Percentiles rank a stretch among this genome's conserved stretches.
These are phyloP conservation scores for Talaromyces rugulosus DNA, from an alignment of 2,329 filamentous ascomycete species.

Conservation along the genomic window DNA sequence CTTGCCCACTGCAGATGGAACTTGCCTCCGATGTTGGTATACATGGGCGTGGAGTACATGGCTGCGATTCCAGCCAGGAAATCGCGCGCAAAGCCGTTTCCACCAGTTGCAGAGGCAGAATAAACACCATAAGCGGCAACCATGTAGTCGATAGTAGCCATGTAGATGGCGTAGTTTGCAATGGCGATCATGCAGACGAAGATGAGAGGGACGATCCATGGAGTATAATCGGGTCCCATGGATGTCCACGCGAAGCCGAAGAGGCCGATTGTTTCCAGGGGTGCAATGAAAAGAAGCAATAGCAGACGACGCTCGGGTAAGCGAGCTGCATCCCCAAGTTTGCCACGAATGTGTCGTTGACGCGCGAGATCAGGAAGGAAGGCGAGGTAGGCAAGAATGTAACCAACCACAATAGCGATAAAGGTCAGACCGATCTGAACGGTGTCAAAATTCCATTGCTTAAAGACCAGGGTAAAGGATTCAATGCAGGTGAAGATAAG, in stretches of 20 bases:
- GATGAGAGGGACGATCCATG: constrained; percentile 66
- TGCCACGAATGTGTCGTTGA: constrained; percentile 36
- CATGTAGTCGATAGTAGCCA: constrained; percentile 76
- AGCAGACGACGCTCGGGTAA: constrained; percentile 62
- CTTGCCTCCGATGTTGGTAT: constrained; percentile 43
- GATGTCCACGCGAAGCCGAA: constrained; percentile 68
- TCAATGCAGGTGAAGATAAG: constrained; percentile 66
- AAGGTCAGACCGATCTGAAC: constrained; percentile 49
- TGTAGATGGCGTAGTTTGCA: constrained; percentile 70
- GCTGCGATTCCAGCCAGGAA: constrained; percentile 69
- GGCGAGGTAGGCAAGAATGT: constrained; percentile 52
- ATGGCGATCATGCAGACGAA: constrained; percentile 65
- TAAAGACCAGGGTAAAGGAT: constrained; percentile 56
- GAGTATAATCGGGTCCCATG: constrained; percentile 58
- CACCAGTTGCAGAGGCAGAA: constrained; percentile 69
- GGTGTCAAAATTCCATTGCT: constrained; percentile 54
- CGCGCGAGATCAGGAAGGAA: constrained; percentile 52
- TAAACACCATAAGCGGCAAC: constrained; percentile 70
- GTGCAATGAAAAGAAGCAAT: constrained; percentile 60
- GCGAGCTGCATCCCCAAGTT: constrained; percentile 44
- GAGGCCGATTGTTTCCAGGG: constrained; percentile 61
- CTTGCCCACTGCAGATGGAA: constrained; percentile 51
- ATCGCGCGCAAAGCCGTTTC: constrained; percentile 70
- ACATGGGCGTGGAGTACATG: constrained; percentile 63
- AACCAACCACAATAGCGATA: constrained; percentile 51